Percentiles rank a stretch among this genome's conserved stretches.
These are phyloP conservation scores for Cladosporium sp. DNA, from an alignment of 2,329 filamentous ascomycete species.

Conservation along the genomic window DNA sequence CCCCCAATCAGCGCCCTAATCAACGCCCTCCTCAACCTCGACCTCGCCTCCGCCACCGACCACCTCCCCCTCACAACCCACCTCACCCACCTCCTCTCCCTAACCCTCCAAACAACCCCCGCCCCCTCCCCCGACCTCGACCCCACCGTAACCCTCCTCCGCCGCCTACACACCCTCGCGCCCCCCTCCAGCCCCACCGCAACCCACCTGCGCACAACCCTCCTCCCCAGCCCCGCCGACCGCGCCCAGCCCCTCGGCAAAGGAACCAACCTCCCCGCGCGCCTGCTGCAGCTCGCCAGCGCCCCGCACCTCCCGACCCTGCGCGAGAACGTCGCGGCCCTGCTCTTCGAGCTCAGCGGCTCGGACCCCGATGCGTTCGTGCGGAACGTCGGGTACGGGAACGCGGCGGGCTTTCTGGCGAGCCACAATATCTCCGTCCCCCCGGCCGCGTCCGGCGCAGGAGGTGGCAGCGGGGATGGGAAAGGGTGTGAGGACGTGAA, in stretches of 20 bases:
- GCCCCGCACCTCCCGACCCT: slow-evolving; percentile 66
- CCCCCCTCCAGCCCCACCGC: slow-evolving; percentile 50
- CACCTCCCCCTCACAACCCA: slow-evolving; percentile 53
- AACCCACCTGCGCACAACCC: slow-evolving; percentile 54
- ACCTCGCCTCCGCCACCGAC: slow-evolving; percentile 1
- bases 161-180: slow-evolving; percentile 65
- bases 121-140: slow-evolving; percentile 70
- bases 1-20: slow-evolving; percentile 65
- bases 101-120: slow-evolving; percentile 27
- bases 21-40: slow-evolving; percentile 73
- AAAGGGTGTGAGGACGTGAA: slow-evolving; percentile 49
- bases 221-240: slow-evolving; percentile 74
- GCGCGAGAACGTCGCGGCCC: slow-evolving; percentile 65
- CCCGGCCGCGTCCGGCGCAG: slow-evolving; percentile 22
- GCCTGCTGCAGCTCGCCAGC: slow-evolving; percentile 70
- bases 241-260: slow-evolving; percentile 70
- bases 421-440: slow-evolving; percentile 64
- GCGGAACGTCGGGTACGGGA: slow-evolving; percentile 89
- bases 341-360: slow-evolving; percentile 83
- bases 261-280: slow-evolving; percentile 66
- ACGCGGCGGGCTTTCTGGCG: slow-evolving; percentile 83
- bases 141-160: slow-evolving; percentile 55
- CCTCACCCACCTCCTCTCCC: slow-evolving; percentile 55
- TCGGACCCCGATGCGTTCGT: slow-evolving; percentile 75
- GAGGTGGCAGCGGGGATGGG: slow-evolving; percentile 33